Evolutionary conservation across 495 filamentous ascomycete species (phyloP).

Genomic region (Neurospora tetrasperma): DNA sequence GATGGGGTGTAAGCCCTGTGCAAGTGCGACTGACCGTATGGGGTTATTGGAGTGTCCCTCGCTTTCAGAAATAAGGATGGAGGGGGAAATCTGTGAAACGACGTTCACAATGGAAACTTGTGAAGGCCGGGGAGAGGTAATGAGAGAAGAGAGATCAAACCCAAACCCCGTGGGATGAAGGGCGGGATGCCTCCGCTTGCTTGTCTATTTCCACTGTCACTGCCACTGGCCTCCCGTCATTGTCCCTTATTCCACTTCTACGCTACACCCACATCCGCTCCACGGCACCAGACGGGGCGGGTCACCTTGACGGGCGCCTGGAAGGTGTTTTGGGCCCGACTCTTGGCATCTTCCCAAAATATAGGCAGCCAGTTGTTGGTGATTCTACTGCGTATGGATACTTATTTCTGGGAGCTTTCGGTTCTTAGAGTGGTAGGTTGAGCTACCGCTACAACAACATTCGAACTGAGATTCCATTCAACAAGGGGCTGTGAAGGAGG

Average conservation of each 20-base stretch:
- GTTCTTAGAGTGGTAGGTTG: background rate
- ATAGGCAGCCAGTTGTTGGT: background rate
- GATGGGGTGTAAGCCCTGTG: background rate
- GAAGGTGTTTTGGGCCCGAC: background rate
- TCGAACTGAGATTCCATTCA: background rate
- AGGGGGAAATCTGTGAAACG: background rate
- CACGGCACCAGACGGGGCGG: background rate
- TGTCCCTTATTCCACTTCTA: background rate
- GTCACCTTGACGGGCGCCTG: background rate
- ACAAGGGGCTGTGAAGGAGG: background rate
- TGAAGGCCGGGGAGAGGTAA: background rate
- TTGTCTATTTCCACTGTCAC: background rate
- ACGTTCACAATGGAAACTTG: background rate
- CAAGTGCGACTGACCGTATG: background rate
- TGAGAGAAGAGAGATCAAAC: background rate
- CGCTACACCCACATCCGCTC: background rate
- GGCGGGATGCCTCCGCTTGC: background rate
- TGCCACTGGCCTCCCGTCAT: background rate
- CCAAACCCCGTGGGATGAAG: background rate
- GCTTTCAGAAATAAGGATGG: background rate
- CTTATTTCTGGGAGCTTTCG: background rate
- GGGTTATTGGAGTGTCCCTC: background rate
- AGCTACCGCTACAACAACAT: background rate
- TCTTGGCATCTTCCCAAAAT: background rate
- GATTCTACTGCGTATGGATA: background rate